Evolutionary conservation across 2,329 filamentous ascomycete species (phyloP), one percentile per base, ranked within the genome.

Genomic region (Knoxdaviesia proteae): DNA sequence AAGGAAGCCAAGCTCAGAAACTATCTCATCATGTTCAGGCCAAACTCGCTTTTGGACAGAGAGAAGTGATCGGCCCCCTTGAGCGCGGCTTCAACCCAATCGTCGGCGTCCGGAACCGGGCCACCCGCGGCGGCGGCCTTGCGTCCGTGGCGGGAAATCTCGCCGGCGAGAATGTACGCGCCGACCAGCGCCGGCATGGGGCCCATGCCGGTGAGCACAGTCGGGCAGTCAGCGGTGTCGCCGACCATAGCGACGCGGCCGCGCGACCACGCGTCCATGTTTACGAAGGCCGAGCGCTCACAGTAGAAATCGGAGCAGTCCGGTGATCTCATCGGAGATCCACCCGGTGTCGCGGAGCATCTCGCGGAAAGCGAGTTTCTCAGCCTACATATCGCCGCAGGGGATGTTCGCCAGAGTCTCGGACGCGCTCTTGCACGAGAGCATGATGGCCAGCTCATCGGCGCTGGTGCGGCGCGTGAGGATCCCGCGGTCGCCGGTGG

Each of bases 161-260:
- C 67, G 6, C 68, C 67, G 0, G 67, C 66, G 2, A 73, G 56
- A 4, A 70, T 51, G 49, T 72, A 70, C 1, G 64, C 65, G 1
- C 62, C 61, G n/a, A 65, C 50, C 3, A 71, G 49, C 1, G 59
- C 60, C 7, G 54, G 47, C 3, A 59, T 58, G 0, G 62, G 66
- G 3, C 66, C 65, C 57, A 63, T 61, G 1, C 67, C 67, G 0
- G 59, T 63, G 4, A 62, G 50, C 1, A 62, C 58, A 4, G 62
- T 61, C 1, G 63, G 61, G 36, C 59, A 61, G 47, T 61, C 61
- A 2, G 54, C 66, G 10, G 68, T 63, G 46, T 73, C 68, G 2
- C 66, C 68, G 1, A 69, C 41, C 1, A 67, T 54, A 0, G 60
- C 58, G 20, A 67, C 59, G 0, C 65, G 61, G 0, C 61, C 59